A percentile compares a stretch with the other conserved stretches of the same genome.
phyloP scores from a whole-genome alignment of 2,329 filamentous ascomycete genomes.

The Phyllosticta capitalensis region DNA sequence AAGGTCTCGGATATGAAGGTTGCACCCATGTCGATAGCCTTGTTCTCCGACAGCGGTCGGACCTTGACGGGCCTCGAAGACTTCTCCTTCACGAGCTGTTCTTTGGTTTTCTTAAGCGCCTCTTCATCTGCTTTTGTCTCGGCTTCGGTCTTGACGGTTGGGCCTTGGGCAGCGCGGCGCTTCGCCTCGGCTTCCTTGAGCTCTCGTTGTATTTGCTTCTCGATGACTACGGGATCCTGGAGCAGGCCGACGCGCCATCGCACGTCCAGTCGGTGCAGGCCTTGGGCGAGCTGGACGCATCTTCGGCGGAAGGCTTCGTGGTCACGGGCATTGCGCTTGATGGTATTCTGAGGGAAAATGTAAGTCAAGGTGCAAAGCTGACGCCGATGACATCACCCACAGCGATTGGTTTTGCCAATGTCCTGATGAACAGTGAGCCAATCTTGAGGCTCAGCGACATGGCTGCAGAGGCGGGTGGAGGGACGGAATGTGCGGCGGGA shows the following conservation, averaged over 20 bases:
- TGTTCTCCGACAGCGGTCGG: conserved; percentile 54
- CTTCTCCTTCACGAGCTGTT: conserved; percentile 35
- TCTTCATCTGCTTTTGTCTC: conserved; percentile 48
- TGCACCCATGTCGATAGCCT: conserved; percentile 59
- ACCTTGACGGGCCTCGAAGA: conserved; percentile 40
- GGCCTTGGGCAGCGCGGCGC: conserved; percentile 34
- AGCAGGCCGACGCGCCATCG: conserved; percentile 55
- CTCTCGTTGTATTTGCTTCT: conserved; percentile 43
- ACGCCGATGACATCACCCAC: conserved; percentile 34
- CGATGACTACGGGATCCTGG: conserved; percentile 49
- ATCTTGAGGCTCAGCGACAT: conserved; percentile 61
- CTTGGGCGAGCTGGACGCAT: conserved; percentile 54
- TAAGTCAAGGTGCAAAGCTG: background rate
- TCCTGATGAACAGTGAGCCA: conserved; percentile 54
- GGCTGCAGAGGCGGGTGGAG: conserved; percentile 8
- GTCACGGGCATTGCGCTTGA: conserved; percentile 59
- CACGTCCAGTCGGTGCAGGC: conserved; percentile 58
- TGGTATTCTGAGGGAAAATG: conserved; percentile 45
- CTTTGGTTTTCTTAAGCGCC: conserved; percentile 37
- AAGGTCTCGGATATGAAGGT: conserved; percentile 61
- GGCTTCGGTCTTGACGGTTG: conserved; percentile 54
- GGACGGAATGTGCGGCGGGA: background rate
- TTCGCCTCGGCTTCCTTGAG: conserved; percentile 45
- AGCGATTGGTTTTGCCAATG: conserved; percentile 58
- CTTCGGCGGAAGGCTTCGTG: conserved; percentile 55